A percentile compares a stretch with the other conserved stretches of the same genome.
Evolutionary conservation across 2,329 filamentous ascomycete genomes (phyloP).

Genomic region (Pseudogymnoascus sp.): DNA sequence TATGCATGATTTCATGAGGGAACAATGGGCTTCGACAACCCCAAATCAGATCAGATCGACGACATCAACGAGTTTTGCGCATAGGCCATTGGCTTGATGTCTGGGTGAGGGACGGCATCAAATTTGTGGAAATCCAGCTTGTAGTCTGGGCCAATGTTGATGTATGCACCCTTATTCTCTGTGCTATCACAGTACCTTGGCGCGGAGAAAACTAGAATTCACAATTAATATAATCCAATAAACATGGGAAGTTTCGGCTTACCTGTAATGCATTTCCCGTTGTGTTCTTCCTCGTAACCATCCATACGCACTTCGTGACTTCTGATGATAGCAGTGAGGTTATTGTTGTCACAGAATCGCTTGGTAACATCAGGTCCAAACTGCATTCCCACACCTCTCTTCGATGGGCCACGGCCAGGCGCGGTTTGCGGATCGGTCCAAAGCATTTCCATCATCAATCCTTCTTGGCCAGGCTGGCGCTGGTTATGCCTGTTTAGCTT

Average conservation of each 20-base stretch:
- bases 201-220: constrained; percentile 74
- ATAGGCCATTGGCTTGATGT: constrained; percentile 93
- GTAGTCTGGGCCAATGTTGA: constrained; percentile 88
- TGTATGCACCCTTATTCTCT: constrained; percentile 96
- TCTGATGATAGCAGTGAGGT: constrained; percentile 87
- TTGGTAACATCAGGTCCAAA: constrained; percentile 96
- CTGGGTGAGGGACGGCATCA: constrained; percentile 90
- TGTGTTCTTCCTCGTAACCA: constrained; percentile 97
- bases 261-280: constrained; percentile 90
- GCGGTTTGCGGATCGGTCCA: constrained; percentile 93
- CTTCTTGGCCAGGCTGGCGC: constrained; percentile 83
- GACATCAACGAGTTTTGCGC: constrained; percentile 76
- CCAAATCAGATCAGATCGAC: constrained; percentile 52
- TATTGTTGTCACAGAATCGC: constrained; percentile 93
- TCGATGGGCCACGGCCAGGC: constrained; percentile 84
- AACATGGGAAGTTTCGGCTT: constrained; percentile 19
- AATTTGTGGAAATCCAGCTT: constrained; percentile 91
- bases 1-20: constrained; percentile 7
- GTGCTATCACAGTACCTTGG: constrained; percentile 97
- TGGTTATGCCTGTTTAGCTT: constrained; percentile 88
- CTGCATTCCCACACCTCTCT: constrained; percentile 91
- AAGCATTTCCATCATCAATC: constrained; percentile 99
- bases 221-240: constrained; percentile 25
- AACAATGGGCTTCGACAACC: background rate
- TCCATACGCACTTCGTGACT: constrained; percentile 98